Evolutionary conservation across 106 monocot genomes (phyloP).

Genomic region (Dendrobium nobile): DNA sequence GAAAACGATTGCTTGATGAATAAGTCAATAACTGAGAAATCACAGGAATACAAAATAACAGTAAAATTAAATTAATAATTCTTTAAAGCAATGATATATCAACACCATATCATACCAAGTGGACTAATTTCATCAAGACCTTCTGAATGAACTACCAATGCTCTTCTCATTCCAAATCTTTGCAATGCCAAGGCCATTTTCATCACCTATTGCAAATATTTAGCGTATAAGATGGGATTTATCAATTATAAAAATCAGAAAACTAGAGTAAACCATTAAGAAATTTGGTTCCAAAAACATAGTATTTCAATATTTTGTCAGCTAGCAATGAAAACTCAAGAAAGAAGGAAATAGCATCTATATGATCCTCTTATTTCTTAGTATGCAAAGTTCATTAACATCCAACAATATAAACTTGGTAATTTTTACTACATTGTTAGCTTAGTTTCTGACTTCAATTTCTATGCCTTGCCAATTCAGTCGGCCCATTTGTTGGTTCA

Average conservation of each 20-base stretch:
- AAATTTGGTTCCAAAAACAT: neutral
- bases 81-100: neutral
- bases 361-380: neutral
- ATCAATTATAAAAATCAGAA: neutral
- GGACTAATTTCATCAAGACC: slow-evolving; percentile 99
- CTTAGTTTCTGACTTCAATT: neutral
- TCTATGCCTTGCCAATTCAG: neutral
- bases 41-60: neutral
- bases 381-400: neutral
- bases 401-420: neutral
- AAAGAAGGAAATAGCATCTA: neutral
- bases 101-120: slow-evolving; percentile 52
- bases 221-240: neutral
- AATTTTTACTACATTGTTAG: neutral
- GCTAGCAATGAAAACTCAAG: neutral
- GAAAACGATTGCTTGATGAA: neutral
- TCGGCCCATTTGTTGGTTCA: neutral
- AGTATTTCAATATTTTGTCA: neutral
- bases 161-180: slow-evolving; percentile 89
- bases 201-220: slow-evolving; percentile 39
- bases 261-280: neutral
- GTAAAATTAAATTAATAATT: neutral
- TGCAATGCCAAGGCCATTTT: slow-evolving; percentile 92
- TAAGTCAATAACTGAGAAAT: neutral
- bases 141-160: slow-evolving; percentile 86